Conservation (phyloP, 208 protist species). For the Leishmania mexicana region DNA sequence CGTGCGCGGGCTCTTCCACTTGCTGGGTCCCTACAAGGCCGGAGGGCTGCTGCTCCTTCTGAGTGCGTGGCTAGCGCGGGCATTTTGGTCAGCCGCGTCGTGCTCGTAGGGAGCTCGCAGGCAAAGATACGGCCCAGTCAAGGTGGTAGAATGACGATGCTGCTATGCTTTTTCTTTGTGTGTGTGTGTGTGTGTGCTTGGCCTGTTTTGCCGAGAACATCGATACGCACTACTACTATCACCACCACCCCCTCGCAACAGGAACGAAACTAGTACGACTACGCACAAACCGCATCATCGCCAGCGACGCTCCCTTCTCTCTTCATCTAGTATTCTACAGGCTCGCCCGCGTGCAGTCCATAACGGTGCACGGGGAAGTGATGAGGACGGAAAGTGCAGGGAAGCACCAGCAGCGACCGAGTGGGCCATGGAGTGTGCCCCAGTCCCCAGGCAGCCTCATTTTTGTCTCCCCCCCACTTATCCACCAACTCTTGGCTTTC, state of each 20-base stretch:
- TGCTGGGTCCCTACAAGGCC: slow-evolving; percentile 58
- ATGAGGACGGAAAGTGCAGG: background rate
- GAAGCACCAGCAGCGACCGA: background rate
- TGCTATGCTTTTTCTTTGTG: background rate
- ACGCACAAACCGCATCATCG: background rate
- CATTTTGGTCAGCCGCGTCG: slow-evolving; percentile 16
- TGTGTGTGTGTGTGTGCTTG: background rate
- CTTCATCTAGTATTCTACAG: background rate
- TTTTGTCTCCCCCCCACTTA: background rate
- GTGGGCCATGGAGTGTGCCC: background rate
- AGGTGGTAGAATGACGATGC: background rate
- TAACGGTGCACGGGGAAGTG: background rate
- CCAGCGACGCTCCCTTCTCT: background rate
- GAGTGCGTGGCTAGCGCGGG: slow-evolving; percentile 36
- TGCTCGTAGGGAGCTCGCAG: slow-evolving; percentile 17
- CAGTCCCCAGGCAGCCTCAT: background rate
- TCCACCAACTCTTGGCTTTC: background rate
- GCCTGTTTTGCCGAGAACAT: background rate
- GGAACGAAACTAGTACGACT: background rate
- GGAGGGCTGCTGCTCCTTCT: slow-evolving; percentile 36
- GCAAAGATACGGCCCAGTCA: background rate
- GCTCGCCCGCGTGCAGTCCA: background rate
- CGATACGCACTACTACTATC: background rate
- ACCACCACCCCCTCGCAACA: background rate
- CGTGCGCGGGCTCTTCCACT: slow-evolving; percentile 49